Conservation (phyloP, 2,329 filamentous ascomycete genomes). For the Colletotrichum horii region DNA sequence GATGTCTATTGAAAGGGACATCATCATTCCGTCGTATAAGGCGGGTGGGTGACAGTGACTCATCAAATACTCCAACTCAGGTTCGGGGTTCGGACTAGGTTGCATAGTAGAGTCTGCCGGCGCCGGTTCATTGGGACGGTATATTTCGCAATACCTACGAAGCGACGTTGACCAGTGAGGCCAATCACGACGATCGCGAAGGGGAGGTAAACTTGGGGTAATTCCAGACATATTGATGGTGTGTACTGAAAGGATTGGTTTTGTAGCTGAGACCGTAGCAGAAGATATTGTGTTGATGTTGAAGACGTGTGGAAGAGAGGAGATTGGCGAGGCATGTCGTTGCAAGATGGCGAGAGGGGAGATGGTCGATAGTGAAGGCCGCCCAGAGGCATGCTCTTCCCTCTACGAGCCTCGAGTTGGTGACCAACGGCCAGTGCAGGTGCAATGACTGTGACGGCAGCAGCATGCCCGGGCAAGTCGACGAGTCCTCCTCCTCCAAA, state of each 20-base stretch:
- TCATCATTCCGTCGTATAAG: not conserved
- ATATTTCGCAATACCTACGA: not conserved
- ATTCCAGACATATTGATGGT: not conserved
- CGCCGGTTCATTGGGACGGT: not conserved
- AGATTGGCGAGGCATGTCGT: not conserved
- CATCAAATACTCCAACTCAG: not conserved
- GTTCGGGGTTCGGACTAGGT: not conserved
- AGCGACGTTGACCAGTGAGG: not conserved
- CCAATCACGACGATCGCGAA: not conserved
- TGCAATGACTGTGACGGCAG: not conserved
- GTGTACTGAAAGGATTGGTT: not conserved
- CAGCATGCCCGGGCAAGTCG: not conserved
- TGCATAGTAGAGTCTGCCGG: too few species aligned
- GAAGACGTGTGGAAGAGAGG: not conserved
- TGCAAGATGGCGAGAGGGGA: not conserved
- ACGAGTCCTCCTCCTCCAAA: not conserved
- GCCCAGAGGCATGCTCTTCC: not conserved
- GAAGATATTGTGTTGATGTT: not conserved
- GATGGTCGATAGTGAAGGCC: not conserved
- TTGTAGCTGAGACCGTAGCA: not conserved
- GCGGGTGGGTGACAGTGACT: not conserved
- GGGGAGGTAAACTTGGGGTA: not conserved
- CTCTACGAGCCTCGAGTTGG: not conserved
- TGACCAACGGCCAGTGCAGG: not conserved
- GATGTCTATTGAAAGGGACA: accelerated